These are phyloP conservation scores for Podospora pseudopauciseta DNA, from an alignment of 495 filamentous ascomycete species.

Conservation along the genomic window DNA sequence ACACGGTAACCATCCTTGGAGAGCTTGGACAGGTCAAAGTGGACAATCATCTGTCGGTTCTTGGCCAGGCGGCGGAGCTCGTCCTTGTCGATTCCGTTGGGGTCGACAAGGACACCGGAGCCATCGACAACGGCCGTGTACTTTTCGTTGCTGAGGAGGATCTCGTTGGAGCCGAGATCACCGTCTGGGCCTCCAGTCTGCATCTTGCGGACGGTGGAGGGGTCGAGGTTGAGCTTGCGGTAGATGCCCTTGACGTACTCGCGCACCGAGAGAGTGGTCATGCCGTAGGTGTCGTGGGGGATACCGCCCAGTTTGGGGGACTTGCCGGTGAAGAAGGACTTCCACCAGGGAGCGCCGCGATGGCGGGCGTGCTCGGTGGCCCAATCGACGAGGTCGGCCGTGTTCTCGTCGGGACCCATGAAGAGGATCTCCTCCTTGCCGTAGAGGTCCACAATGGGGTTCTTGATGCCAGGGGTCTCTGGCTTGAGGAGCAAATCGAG, in stretches of 20 bases:
- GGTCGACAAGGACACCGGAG: slow-evolving; percentile 89
- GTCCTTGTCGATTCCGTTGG: slow-evolving; percentile 77
- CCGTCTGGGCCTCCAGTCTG: slow-evolving; percentile 97
- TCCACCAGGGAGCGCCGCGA: slow-evolving; percentile 96
- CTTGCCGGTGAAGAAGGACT: slow-evolving; percentile 99
- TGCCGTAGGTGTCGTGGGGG: slow-evolving; percentile 92
- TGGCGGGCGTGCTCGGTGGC: slow-evolving; percentile 88
- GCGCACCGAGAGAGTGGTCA: slow-evolving; percentile 95
- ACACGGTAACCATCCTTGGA: slow-evolving; percentile 86
- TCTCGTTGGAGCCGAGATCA: slow-evolving; percentile 96
- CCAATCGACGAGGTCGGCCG: slow-evolving; percentile 95
- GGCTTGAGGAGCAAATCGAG: slow-evolving; percentile 89
- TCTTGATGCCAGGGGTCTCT: slow-evolving; percentile 92
- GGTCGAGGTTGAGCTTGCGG: slow-evolving; percentile 86
- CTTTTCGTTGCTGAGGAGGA: slow-evolving; percentile 90
- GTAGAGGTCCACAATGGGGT: slow-evolving; percentile 93
- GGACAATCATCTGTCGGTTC: slow-evolving; percentile 80
- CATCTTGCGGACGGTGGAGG: slow-evolving; percentile 79
- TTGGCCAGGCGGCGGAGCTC: slow-evolving; percentile 84
- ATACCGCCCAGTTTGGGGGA: slow-evolving; percentile 94
- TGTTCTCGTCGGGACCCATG: slow-evolving; percentile 98
- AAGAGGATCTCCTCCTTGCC: slow-evolving; percentile 94
- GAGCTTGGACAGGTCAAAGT: slow-evolving; percentile 82
- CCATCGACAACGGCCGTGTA: slow-evolving; percentile 93
- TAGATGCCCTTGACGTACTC: slow-evolving; percentile 96